Percentiles rank a stretch among this genome's conserved stretches.
Conservation (phyloP, 306 rosid species). For the Trifolium subterraneum region DNA sequence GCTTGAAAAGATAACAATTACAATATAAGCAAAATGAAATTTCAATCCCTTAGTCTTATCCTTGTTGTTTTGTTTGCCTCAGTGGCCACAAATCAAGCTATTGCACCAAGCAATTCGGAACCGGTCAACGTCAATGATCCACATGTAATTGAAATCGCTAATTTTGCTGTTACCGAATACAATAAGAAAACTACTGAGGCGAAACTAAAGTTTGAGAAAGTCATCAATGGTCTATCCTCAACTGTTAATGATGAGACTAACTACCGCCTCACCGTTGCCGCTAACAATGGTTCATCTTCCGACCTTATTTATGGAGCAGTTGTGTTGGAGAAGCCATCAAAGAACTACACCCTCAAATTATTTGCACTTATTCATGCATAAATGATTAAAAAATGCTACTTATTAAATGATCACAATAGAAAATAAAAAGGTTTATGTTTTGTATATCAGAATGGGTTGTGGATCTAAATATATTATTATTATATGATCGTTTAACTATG, state of each 20-base stretch:
- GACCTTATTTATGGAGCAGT: constrained; percentile 37
- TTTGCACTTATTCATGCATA: not conserved
- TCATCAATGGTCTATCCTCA: not conserved
- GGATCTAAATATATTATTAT: too few relatives aligned
- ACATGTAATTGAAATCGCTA: not conserved
- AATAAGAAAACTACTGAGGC: not conserved
- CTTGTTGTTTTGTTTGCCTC: not conserved
- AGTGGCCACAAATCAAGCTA: not conserved
- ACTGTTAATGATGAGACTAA: not conserved
- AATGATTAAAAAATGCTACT: not conserved
- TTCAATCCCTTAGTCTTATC: not conserved
- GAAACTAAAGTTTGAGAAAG: not conserved
- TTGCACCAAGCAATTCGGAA: not conserved
- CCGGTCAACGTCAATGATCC: not conserved
- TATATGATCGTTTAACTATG: too few relatives aligned
- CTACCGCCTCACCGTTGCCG: constrained; percentile 39
- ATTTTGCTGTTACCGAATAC: not conserved
- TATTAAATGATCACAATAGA: too few relatives aligned
- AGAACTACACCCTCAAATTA: constrained; percentile 28
- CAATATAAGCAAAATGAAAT: not conserved
- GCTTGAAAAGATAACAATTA: too few relatives aligned
- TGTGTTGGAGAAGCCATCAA: constrained; percentile 47
- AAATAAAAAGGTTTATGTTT: too few relatives aligned
- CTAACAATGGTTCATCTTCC: not conserved
- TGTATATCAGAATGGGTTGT: too few relatives aligned